phyloP scores from a whole-genome alignment of 768 basidiomycete genomes.

The Trametes coccinea region DNA sequence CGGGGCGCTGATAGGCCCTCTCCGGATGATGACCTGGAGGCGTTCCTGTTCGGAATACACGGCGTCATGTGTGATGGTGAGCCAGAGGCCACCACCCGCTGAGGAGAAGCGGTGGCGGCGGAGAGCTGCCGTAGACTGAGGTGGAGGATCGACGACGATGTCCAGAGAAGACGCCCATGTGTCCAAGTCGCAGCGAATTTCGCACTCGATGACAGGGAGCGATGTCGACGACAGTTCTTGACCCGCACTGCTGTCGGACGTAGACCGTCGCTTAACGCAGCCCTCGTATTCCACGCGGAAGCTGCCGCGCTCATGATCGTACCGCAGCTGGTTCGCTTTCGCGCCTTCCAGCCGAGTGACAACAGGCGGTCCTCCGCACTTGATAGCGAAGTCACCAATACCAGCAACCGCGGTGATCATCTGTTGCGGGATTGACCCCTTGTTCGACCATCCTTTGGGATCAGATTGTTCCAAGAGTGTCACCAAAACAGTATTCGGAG shows the following conservation, averaged over 20 bases:
- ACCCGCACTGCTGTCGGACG: conserved; percentile 15
- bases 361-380: conserved; percentile 92
- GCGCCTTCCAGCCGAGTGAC: conserved; percentile 82
- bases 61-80: conserved; percentile 86
- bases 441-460: conserved; percentile 96
- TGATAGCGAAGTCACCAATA: conserved; percentile 94
- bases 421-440: conserved; percentile 89
- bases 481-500: conserved; percentile 91
- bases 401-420: conserved; percentile 90
- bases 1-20: conserved; percentile 56
- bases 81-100: conserved; percentile 92
- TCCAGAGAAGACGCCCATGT: conserved; percentile 84
- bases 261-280: conserved; percentile 47
- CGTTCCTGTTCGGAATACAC: conserved; percentile 77
- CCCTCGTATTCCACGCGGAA: conserved; percentile 87
- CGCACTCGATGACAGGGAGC: conserved; percentile 74
- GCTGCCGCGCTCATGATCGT: conserved; percentile 82
- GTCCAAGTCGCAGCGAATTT: conserved; percentile 89
- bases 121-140: conserved; percentile 77
- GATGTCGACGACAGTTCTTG: conserved; percentile 22
- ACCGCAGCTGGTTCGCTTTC: conserved; percentile 69
- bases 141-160: conserved; percentile 91
- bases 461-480: conserved; percentile 96
- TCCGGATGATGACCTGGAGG: conserved; percentile 70
- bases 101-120: conserved; percentile 83